A percentile compares a stretch with the other conserved stretches of the same genome.
Conservation (phyloP, 2,329 filamentous ascomycete species). For the Fusarium cyanostomum region DNA sequence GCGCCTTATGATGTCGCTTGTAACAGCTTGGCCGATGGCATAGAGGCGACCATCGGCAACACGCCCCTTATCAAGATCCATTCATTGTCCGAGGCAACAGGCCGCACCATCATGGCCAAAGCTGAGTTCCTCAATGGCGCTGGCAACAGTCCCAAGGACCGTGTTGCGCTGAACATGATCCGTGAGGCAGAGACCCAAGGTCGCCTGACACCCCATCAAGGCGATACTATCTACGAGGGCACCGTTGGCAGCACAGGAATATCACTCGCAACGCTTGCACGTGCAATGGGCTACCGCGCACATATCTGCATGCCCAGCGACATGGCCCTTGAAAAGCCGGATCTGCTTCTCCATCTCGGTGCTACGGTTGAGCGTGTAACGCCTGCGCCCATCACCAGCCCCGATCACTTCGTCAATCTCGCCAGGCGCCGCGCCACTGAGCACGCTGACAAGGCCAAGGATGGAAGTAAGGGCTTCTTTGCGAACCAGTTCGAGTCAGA, state of each 20-base stretch:
- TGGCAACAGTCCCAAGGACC: slow-evolving; percentile 92
- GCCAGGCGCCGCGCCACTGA: slow-evolving; percentile 79
- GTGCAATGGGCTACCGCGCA: slow-evolving; percentile 87
- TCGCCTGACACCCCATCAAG: slow-evolving; percentile 78
- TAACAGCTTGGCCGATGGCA: slow-evolving; percentile 71
- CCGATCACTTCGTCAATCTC: slow-evolving; percentile 92
- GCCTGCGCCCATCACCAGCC: slow-evolving; percentile 92
- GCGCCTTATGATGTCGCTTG: slow-evolving; percentile 44
- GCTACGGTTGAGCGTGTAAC: slow-evolving; percentile 91
- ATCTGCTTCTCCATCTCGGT: slow-evolving; percentile 87
- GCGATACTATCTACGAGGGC: slow-evolving; percentile 97
- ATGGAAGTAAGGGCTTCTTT: slow-evolving; percentile 84
- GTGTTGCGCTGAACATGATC: slow-evolving; percentile 93
- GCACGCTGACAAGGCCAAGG: slow-evolving; percentile 68
- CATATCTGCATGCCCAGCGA: slow-evolving; percentile 99
- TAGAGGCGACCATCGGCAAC: slow-evolving; percentile 92
- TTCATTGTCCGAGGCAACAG: slow-evolving; percentile 85
- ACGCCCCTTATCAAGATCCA: slow-evolving; percentile 89
- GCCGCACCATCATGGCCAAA: slow-evolving; percentile 90
- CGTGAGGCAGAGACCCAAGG: slow-evolving; percentile 80
- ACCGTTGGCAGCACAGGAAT: slow-evolving; percentile 97
- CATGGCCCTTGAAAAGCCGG: slow-evolving; percentile 86
- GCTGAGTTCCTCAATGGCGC: slow-evolving; percentile 97
- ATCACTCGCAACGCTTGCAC: slow-evolving; percentile 87
- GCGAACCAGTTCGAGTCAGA: slow-evolving; percentile 95